These are phyloP conservation scores for Tanacetum coccineum DNA, from an alignment of 129 eudicot genomes.

Conservation along the genomic window DNA sequence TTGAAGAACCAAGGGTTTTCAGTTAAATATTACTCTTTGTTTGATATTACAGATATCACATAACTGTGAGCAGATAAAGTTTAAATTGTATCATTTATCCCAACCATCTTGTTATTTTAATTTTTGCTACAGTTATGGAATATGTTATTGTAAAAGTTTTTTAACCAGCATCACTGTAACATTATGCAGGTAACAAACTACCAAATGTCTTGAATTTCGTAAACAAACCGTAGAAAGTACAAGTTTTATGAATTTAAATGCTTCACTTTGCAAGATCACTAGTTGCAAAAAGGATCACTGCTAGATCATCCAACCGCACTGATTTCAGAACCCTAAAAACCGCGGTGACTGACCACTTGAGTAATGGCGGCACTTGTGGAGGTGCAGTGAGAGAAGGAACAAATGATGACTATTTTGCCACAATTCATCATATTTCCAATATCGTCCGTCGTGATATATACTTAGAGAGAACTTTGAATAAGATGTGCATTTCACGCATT, in stretches of 20 bases:
- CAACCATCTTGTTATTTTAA: not conserved
- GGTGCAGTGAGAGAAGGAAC: conserved; percentile 37
- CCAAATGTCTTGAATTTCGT: conserved; percentile 1
- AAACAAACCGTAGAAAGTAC: not conserved
- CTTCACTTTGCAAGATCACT: conserved; percentile 29
- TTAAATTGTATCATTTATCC: no score
- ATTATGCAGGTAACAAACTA: conserved; percentile 8
- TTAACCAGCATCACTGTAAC: conserved; percentile 3
- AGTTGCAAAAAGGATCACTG: conserved; percentile 12
- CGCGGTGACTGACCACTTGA: conserved; percentile 6
- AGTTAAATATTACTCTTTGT: no score
- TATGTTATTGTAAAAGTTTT: not conserved
- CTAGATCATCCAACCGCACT: conserved; percentile 2
- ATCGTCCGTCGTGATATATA: conserved; percentile 81
- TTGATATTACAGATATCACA: no score
- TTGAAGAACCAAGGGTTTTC: no score
- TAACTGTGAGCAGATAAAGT: no score
- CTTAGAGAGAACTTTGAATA: conserved; percentile 82
- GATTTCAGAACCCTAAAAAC: conserved; percentile 35
- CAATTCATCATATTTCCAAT: conserved; percentile 88
- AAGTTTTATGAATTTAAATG: conserved; percentile 22
- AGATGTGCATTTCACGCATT: conserved; percentile 58
- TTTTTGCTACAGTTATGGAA: not conserved
- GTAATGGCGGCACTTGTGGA: not conserved
- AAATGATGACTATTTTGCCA: conserved; percentile 89